Evolutionary conservation across 805 yeast genomes (phyloP).

Genomic region (Saccharomyces eubayanus): DNA sequence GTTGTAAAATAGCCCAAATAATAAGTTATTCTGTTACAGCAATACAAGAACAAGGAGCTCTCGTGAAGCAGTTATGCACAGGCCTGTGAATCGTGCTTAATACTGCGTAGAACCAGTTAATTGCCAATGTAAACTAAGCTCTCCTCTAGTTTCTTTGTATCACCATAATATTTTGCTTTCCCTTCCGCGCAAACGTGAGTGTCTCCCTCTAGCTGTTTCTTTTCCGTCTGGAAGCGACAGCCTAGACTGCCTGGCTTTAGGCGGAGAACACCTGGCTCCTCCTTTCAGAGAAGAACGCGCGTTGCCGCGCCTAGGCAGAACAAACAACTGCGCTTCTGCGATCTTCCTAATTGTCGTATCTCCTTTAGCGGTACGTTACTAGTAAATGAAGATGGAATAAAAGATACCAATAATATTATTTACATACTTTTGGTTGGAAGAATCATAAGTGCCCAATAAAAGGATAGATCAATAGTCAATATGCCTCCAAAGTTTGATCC

Average conservation of each 20-base stretch:
- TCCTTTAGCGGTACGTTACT: not conserved
- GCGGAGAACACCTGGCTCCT: not conserved
- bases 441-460: not conserved
- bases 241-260: not conserved
- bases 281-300: not conserved
- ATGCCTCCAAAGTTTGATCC: constrained; percentile 99
- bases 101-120: too few species aligned
- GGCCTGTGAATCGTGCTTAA: too few species aligned
- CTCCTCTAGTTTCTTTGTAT: not conserved
- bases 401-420: not conserved
- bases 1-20: not conserved
- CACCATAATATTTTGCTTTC: not conserved
- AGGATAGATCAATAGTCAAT: constrained; percentile 16
- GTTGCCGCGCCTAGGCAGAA: not conserved
- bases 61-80: too few species aligned
- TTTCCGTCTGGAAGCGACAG: not conserved
- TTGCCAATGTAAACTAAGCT: not conserved
- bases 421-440: not conserved
- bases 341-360: not conserved
- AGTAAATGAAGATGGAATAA: not conserved
- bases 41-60: too few species aligned
- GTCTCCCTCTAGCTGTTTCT: not conserved
- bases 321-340: not conserved
- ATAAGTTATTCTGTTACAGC: too few species aligned
- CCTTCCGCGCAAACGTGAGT: not conserved